Evolutionary conservation across 352 stramenopile genomes (phyloP).

Genomic region (Elongisporangium prolatum): DNA sequence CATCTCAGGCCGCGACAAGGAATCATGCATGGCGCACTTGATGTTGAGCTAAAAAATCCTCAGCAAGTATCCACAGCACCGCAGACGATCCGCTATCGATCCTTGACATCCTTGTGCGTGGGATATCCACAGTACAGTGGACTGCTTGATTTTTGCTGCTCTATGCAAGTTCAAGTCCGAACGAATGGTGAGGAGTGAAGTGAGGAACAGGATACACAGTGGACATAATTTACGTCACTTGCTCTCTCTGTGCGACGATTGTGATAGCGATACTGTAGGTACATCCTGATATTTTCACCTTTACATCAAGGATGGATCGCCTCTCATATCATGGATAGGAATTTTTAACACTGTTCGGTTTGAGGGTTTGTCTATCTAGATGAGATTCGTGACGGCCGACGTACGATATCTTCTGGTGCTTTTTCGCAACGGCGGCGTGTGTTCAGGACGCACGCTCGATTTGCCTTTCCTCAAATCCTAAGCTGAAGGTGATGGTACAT

Average conservation of each 20-base stretch:
- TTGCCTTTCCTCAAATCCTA: not conserved
- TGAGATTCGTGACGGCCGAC: not conserved
- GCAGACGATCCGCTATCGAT: not conserved
- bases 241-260: not conserved
- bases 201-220: not conserved
- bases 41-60: not conserved
- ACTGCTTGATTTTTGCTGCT: not conserved
- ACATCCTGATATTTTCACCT: not conserved
- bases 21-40: not conserved
- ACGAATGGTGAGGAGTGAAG: not conserved
- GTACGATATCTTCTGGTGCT: not conserved
- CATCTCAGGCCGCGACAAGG: not conserved
- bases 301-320: not conserved
- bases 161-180: not conserved
- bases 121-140: too few species aligned
- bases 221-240: too few species aligned
- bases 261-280: not conserved
- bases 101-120: not conserved
- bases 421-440: not conserved
- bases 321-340: too few species aligned
- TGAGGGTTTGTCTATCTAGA: not conserved
- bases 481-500: not conserved
- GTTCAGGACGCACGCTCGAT: not conserved
- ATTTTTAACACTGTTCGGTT: not conserved
- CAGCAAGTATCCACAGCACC: not conserved